Evolutionary conservation across 768 basidiomycete genomes (phyloP).

Genomic region (Lactarius tabidus): DNA sequence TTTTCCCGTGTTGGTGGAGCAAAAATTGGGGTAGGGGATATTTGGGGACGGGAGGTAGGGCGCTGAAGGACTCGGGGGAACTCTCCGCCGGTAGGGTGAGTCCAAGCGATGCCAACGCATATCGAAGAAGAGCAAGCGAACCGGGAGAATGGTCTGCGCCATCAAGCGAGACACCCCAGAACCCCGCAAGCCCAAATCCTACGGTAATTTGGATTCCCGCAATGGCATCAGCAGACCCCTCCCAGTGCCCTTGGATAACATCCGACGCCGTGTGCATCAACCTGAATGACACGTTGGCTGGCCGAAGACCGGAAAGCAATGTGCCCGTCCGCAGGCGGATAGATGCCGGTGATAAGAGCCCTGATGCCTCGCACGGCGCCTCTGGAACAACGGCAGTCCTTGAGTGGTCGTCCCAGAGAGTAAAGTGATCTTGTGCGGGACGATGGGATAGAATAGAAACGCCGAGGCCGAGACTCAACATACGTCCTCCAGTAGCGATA

Average conservation of each 20-base stretch:
- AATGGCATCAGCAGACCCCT: constrained; percentile 3
- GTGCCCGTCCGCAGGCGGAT: constrained; percentile 11
- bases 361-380: neutral
- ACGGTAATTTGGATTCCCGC: constrained; percentile 19
- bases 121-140: constrained; percentile 9
- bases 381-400: constrained; percentile 23
- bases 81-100: constrained; percentile 33
- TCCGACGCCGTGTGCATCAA: neutral
- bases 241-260: constrained; percentile 12
- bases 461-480: constrained; percentile 62
- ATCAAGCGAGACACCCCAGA: constrained; percentile 20
- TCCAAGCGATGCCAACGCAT: constrained; percentile 27
- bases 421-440: constrained; percentile 33
- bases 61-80: neutral
- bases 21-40: constrained; percentile 56
- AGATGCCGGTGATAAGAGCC: neutral
- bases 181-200: constrained; percentile 18
- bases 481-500: constrained; percentile 63
- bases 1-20: constrained; percentile 43
- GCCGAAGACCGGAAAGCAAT: constrained; percentile 13
- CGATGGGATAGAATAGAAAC: constrained; percentile 42
- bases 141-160: neutral
- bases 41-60: constrained; percentile 41
- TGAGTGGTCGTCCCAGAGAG: constrained; percentile 39
- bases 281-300: constrained; percentile 8